Evolutionary conservation across 371 early-diverging fungal species (phyloP), one percentile per base, ranked within the genome.

Genomic region (Actinomortierella wolfii): DNA sequence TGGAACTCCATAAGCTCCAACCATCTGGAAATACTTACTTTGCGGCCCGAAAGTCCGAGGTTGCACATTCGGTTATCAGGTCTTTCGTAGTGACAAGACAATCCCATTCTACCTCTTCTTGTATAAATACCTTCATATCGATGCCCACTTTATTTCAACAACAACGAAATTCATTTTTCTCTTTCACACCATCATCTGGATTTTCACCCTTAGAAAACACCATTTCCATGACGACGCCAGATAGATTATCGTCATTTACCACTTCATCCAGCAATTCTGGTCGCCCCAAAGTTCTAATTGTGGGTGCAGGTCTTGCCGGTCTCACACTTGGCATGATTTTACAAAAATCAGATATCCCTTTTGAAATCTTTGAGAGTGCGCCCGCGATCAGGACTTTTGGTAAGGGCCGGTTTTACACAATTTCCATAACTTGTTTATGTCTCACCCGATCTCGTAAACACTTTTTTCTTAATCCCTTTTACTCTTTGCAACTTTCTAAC

Each of bases 301-400:
- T 49, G 26, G 57, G 57, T 13, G 57, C 57, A 41, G 57, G 57
- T 2, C 24, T 57, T 15, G 57, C 58, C 3, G 58, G 58, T 20
- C 44, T 51, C 51, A 51, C 51, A n/a, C 43, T 58, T 3, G 58
- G 44, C 51, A 58, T 58, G 51, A 50, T 58, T 50, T 44, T 58
- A 5, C 51, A 58, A 51, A 58, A 58, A 29, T 50, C 58, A 15
- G 51, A 58, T 25, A 51, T 58, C 51, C 51, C 51, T 14, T 58
- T 51, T n/a, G 51, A 51, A 34, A 42, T 58, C 44, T 58, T 58
- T 51, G 58, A 58, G 18, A 50, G 58, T 20, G 51, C 58, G 18
- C 42, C 58, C 2, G 29, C 42, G 43, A 51, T 58, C 51, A 58
- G 20, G 58, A 41, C 51, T 8, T 42, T 58, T 43, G 58, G 58